A percentile compares a stretch with the other conserved stretches of the same genome.
Evolutionary conservation across 2,329 filamentous ascomycete genomes (phyloP).

Genomic region (Cytospora schulzeri): DNA sequence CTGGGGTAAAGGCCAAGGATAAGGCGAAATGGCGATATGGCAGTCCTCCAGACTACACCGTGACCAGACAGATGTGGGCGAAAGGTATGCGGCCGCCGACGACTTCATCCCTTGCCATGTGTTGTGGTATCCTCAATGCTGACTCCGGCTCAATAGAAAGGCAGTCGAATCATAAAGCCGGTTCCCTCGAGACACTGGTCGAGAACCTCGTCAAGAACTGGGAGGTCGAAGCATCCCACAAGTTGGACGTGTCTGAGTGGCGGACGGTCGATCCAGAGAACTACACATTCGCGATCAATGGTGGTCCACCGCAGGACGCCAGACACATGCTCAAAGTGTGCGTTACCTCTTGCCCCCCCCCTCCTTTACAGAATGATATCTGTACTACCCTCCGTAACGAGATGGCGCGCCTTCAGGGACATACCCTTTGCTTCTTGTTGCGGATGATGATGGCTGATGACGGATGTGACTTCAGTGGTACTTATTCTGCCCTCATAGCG

Average conservation of each 20-base stretch:
- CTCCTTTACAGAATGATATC: background rate
- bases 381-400: background rate
- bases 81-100: constrained; percentile 51
- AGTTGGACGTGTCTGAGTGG: constrained; percentile 63
- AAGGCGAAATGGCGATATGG: constrained; percentile 63
- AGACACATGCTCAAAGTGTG: constrained; percentile 68
- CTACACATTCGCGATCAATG: constrained; percentile 67
- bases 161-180: constrained; percentile 54
- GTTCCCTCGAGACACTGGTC: constrained; percentile 61
- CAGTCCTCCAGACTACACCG: constrained; percentile 63
- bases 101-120: constrained; percentile 23
- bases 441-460: constrained; percentile 7
- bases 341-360: constrained; percentile 1
- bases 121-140: background rate
- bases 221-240: constrained; percentile 73
- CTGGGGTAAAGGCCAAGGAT: constrained; percentile 41
- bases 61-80: constrained; percentile 61
- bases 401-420: background rate
- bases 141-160: constrained; percentile 50
- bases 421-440: constrained; percentile 7
- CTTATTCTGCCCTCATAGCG: constrained; percentile 68
- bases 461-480: constrained; percentile 35
- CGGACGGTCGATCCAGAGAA: constrained; percentile 62
- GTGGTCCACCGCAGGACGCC: constrained; percentile 55
- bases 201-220: constrained; percentile 74